Base-by-base conservation (phyloP, 2,329 filamentous ascomycete genomes). In the Cytospora mali region DNA sequence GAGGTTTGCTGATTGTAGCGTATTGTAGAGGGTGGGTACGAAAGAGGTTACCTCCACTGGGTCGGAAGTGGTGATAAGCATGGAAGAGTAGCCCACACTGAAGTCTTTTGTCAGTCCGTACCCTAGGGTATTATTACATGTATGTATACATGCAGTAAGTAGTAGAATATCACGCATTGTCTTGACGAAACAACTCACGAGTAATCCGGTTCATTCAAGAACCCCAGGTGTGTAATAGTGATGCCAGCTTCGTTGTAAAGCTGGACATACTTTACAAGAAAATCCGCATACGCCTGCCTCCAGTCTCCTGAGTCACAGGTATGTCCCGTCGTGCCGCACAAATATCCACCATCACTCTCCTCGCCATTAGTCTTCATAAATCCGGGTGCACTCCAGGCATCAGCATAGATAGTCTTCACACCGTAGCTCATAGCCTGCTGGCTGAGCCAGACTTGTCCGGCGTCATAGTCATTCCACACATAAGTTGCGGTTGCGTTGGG, bases 21-120 rank as follows among this genome's bases (percentile, higher is more conserved):
- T 78, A 21, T 75, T 73, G 56, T 75, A 73, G 50, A 85, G 74
- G n/a, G 80, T 73, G 62, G 73, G 70, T 71, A 85, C 80, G 70
- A 85, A 83, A 48, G 80, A 77, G 52, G 78, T 80, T 4, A 81
- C 81, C 72, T 83, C 91, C 69, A 88, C 89, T 78, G 97, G 97
- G 82, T 95, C 96, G 73, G 90, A 83, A 33, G 73, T 97, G 83
- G 95, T 96, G 73, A 90, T 83, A 31, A 74, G 72, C 81, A 84
- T 84, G 6, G 74, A 76, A 13, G 80, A 80, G 66, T 80, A 80
- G 55, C 67, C 68, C 23, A 74, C 71, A 0, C 71, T 69, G 28
- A 13, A 11, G 14, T 6, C 4, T 9, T 10, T 9, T 6, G n/a
- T 27, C 23, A 51, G 23, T 10, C 16, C 7, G 9, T n/a, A n/a